Percentiles rank a stretch among this genome's conserved stretches.
These are phyloP conservation scores for Aspergillus spinulosporus DNA, from an alignment of 2,329 filamentous ascomycete genomes.

Conservation along the genomic window DNA sequence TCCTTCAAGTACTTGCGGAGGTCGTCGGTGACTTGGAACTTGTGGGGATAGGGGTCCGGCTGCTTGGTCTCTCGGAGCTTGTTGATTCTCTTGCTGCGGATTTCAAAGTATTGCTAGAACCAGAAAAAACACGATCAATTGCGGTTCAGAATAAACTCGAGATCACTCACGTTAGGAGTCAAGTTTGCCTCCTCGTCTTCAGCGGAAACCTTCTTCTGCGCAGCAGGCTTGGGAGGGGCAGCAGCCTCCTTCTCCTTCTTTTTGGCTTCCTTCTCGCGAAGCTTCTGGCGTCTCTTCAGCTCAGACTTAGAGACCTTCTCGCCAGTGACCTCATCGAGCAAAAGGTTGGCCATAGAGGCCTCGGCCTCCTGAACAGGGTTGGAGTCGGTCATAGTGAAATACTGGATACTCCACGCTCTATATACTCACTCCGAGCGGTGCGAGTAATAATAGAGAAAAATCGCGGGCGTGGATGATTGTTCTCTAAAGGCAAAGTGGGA, in stretches of 20 bases:
- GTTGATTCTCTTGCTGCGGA: conserved; percentile 79
- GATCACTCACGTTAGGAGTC: conserved; percentile 65
- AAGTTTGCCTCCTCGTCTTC: conserved; percentile 70
- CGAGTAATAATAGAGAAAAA: conserved; percentile 14
- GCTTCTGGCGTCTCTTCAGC: conserved; percentile 95
- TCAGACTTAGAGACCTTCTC: conserved; percentile 82
- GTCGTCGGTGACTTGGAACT: conserved; percentile 84
- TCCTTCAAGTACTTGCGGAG: conserved; percentile 76
- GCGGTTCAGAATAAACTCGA: neutral
- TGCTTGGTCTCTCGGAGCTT: conserved; percentile 71
- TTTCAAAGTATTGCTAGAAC: conserved; percentile 86
- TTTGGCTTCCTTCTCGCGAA: conserved; percentile 79
- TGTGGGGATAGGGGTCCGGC: conserved; percentile 89
- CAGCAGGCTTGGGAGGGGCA: conserved; percentile 59
- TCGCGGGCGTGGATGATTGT: conserved; percentile 17
- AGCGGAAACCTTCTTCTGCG: conserved; percentile 58
- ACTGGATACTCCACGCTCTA: conserved; percentile 7
- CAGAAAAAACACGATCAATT: conserved; percentile 13
- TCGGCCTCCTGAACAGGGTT: conserved; percentile 48
- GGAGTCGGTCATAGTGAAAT: conserved; percentile 41
- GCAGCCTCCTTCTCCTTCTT: conserved; percentile 83
- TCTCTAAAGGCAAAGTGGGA: conserved; percentile 23
- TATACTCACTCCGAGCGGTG: conserved; percentile 18
- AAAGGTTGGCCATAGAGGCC: conserved; percentile 65
- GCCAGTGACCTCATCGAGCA: conserved; percentile 90